Conservation (phyloP, 1,284 basidiomycete genomes). For the Ustilago nuda region DNA sequence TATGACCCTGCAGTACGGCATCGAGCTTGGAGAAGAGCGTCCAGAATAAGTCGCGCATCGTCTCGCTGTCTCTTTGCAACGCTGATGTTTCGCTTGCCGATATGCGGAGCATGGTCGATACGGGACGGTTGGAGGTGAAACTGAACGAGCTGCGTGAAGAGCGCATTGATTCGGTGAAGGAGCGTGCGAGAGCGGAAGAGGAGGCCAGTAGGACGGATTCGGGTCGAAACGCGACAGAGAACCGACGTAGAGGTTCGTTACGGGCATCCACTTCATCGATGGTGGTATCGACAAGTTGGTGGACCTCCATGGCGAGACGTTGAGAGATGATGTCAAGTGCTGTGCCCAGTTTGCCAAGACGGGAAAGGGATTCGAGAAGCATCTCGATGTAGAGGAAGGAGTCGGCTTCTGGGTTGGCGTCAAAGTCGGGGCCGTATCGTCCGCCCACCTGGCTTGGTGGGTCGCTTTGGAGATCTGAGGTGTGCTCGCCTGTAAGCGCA, state of each 20-base stretch:
- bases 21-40: slow-evolving; percentile 96
- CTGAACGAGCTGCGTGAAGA: slow-evolving; percentile 50
- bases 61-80: slow-evolving; percentile 63
- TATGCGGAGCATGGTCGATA: slow-evolving; percentile 48
- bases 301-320: slow-evolving; percentile 86
- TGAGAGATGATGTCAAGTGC: slow-evolving; percentile 88
- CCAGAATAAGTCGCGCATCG: slow-evolving; percentile 88
- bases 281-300: slow-evolving; percentile 84
- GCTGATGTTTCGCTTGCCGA: slow-evolving; percentile 56
- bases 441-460: slow-evolving; percentile 10
- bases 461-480: not conserved
- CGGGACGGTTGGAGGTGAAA: slow-evolving; percentile 24
- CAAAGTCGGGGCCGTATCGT: slow-evolving; percentile 39
- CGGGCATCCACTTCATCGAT: slow-evolving; percentile 86
- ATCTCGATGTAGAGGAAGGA: slow-evolving; percentile 95
- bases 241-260: slow-evolving; percentile 70
- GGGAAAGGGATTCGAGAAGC: slow-evolving; percentile 88
- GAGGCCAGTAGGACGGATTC: slow-evolving; percentile 71
- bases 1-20: slow-evolving; percentile 91
- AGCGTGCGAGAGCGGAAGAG: slow-evolving; percentile 48
- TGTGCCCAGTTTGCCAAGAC: slow-evolving; percentile 86
- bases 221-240: slow-evolving; percentile 75
- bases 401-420: slow-evolving; percentile 85
- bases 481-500: slow-evolving; percentile 31
- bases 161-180: slow-evolving; percentile 50